Percentiles rank a stretch among this genome's conserved stretches.
Conservation (phyloP, 257 asterid species). For the Rubia yunnanensis region DNA sequence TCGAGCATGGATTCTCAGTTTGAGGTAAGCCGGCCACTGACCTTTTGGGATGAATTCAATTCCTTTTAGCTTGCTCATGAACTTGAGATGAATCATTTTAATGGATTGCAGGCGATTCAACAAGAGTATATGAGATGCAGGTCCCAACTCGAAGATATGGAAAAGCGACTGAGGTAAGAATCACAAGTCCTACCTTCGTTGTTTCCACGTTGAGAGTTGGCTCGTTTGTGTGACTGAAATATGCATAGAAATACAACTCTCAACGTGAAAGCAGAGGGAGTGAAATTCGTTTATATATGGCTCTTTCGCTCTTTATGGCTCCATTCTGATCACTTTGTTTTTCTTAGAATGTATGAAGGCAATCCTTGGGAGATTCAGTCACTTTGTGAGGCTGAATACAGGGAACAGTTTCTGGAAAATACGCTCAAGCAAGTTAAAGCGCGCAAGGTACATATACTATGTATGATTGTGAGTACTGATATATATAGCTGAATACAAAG, state of each 20-base stretch:
- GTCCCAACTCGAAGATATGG: slow-evolving; percentile 59
- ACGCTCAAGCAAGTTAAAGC: slow-evolving; percentile 54
- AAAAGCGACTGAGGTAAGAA: slow-evolving; percentile 48
- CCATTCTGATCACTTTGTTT: not conserved
- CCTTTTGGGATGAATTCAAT: not conserved
- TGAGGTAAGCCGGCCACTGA: slow-evolving; percentile 34
- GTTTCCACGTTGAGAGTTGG: too few species aligned
- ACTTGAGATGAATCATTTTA: not conserved
- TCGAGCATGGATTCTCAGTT: slow-evolving; percentile 49
- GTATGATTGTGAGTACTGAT: too few species aligned
- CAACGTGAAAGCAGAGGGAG: too few species aligned
- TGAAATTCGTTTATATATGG: too few species aligned
- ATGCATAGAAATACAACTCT: too few species aligned
- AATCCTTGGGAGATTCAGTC: slow-evolving; percentile 50
- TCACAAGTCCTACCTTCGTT: too few species aligned
- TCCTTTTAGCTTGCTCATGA: not conserved
- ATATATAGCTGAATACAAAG: too few species aligned
- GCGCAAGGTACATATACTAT: slow-evolving; percentile 44
- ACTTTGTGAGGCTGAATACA: slow-evolving; percentile 57
- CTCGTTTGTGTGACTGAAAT: too few species aligned
- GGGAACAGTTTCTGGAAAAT: slow-evolving; percentile 67
- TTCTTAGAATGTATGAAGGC: slow-evolving; percentile 58
- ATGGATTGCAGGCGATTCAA: slow-evolving; percentile 51
- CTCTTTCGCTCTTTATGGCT: too few species aligned
- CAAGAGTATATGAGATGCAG: slow-evolving; percentile 54